Base-by-base conservation (phyloP, 1,139 yeast genomes). In the Meyerozyma carpophila region DNA sequence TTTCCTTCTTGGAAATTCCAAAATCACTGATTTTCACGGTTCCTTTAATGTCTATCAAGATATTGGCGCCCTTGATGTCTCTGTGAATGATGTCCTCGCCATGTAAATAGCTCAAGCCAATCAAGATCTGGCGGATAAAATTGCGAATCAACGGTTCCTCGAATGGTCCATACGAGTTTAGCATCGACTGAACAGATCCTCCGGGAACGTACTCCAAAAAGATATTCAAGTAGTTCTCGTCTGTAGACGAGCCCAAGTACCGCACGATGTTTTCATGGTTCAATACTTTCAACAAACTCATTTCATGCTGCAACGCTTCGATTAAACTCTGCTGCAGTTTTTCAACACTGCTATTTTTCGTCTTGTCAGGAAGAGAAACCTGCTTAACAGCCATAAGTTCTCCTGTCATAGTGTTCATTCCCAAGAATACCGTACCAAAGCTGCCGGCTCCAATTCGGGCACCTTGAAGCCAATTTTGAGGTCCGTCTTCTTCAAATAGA, bases 341-440 rank as follows among this genome's bases (percentile, higher is more conserved):
- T 57, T 57, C 63, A 52, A 55, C 62, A 27, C 56, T 55, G 44
- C 57, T 68, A 21, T 34, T 34, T 13, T 34, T 34, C 11, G 37
- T 20, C 46, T 67, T 75, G 43, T 61, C 66, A 1, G 87, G 84
- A 18, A 90, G 62, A 37, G 84, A 84, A 0, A 93, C 96, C 60
- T 91, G 97, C 57, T 93, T 93, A 11, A 93, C 96, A 0, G 98
- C 98, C 96, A 93, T 89, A 44, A 93, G 70, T 58, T 90, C 98
- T 37, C 98, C 98, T 0, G 96, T 90, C 38, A 84, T 68, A 1
- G 96, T 87, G 58, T 90, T 89, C 84, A 93, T 82, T 1, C 97
- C 98, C 37, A 93, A 70, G 51, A 85, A 91, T 1, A 93, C 98
- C 3, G 89, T 83, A 29, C 98, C 98, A 69, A 90, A 93, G 50